Conservation (phyloP, 768 basidiomycete genomes). For the Mrakia gelida region DNA sequence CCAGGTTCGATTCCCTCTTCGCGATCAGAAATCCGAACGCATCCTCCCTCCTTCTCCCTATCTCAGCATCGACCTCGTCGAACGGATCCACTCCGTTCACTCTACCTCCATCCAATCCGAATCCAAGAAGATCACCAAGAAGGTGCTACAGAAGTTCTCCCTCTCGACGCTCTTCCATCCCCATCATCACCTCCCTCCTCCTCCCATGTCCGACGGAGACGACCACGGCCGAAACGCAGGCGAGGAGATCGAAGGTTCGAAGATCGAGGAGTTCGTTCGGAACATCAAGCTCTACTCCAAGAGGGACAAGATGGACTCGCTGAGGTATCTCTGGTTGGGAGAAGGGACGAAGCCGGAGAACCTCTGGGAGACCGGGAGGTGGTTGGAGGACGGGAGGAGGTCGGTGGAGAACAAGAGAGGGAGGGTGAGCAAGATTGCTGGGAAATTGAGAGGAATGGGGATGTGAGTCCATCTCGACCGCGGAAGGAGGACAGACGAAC, state of each 20-base stretch:
- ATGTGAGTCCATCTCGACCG: background rate
- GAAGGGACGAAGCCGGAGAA: slow-evolving; percentile 14
- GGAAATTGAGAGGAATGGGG: background rate
- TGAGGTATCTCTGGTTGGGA: slow-evolving; percentile 4
- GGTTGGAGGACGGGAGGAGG: background rate
- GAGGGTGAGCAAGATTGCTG: background rate
- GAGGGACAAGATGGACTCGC: slow-evolving; percentile 15
- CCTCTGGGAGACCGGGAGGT: background rate
- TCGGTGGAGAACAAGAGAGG: background rate
- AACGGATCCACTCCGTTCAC: background rate
- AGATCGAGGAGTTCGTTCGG: slow-evolving; percentile 2
- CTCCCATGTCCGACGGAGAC: background rate
- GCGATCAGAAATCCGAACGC: background rate
- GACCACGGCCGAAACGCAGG: background rate
- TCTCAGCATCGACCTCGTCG: background rate
- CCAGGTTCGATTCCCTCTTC: background rate
- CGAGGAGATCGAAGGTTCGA: background rate
- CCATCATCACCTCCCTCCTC: background rate
- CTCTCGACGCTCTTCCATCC: background rate
- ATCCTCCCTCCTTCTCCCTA: background rate
- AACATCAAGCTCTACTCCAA: background rate
- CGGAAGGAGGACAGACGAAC: background rate
- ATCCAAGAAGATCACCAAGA: background rate
- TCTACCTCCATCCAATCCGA: background rate
- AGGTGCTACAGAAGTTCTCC: background rate